Conservation (phyloP, 306 rosid species). For the Fragaria iinumae region DNA sequence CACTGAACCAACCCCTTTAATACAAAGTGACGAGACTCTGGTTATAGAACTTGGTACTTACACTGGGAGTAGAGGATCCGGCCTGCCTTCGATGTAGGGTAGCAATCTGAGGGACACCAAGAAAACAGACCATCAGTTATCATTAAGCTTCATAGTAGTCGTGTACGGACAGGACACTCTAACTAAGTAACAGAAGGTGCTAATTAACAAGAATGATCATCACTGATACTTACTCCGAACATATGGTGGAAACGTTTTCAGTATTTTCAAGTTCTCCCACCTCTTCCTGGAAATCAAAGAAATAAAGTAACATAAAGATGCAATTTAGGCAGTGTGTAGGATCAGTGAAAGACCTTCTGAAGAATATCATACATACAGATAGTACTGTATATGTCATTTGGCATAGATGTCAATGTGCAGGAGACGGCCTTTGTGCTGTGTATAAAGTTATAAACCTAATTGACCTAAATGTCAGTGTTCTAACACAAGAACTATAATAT, state of each 20-base stretch:
- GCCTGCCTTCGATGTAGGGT: conserved; percentile 40
- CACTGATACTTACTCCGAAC: conserved; percentile 57
- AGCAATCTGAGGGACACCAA: conserved; percentile 50
- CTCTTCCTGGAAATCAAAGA: conserved; percentile 55
- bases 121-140: conserved; percentile 17
- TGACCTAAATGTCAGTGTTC: not conserved
- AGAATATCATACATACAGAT: not conserved
- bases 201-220: conserved; percentile 9
- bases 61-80: conserved; percentile 74
- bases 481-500: not conserved
- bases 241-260: conserved; percentile 62
- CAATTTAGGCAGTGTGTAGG: not conserved
- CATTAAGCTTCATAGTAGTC: not conserved
- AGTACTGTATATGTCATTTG: not conserved
- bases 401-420: not conserved
- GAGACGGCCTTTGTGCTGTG: not conserved
- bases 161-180: conserved; percentile 2
- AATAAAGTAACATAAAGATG: conserved; percentile 1
- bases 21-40: conserved; percentile 21
- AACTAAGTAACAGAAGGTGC: not conserved
- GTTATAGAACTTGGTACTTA: conserved; percentile 33
- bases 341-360: conserved; percentile 6
- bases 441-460: not conserved
- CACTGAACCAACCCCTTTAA: conserved; percentile 4
- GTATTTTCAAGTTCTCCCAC: conserved; percentile 61